Percentiles rank a stretch among this genome's conserved stretches.
Conservation (phyloP, 2,329 filamentous ascomycete species). For the Monilinia fructigena region DNA sequence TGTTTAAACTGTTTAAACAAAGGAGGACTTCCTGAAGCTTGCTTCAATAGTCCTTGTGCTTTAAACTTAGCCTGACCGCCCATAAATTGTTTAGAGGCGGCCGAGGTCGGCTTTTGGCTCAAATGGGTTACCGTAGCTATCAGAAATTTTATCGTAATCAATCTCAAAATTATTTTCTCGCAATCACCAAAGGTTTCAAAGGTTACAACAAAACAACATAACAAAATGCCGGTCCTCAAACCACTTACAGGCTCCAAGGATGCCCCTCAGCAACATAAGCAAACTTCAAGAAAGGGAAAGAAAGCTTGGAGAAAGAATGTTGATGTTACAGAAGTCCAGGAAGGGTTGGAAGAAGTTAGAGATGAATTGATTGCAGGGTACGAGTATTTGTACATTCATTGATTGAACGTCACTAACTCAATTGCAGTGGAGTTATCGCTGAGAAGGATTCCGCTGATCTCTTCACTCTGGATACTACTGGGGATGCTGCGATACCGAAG, state of each 20-base stretch:
- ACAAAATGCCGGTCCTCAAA: constrained; percentile 40
- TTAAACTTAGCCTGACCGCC: constrained; percentile 17
- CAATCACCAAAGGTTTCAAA: constrained; percentile 6
- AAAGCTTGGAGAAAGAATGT: constrained; percentile 99
- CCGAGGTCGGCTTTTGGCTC: constrained; percentile 3
- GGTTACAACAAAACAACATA: constrained; percentile 12
- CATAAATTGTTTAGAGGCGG: constrained; percentile 19
- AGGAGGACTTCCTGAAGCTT: constrained; percentile 13
- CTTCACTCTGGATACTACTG: constrained; percentile 77
- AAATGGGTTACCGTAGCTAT: constrained; percentile 23
- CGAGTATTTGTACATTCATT: constrained; percentile 23
- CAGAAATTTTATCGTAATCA: constrained; percentile 23
- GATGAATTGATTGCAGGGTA: constrained; percentile 91
- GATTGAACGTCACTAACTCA: constrained; percentile 23
- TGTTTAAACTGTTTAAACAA: constrained; percentile 21
- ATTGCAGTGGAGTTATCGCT: constrained; percentile 71
- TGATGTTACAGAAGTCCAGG: constrained; percentile 80
- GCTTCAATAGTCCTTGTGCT: constrained; percentile 3
- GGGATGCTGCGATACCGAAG: constrained; percentile 64
- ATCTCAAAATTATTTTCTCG: constrained; percentile 17
- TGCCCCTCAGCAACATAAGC: constrained; percentile 77
- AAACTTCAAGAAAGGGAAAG: constrained; percentile 94
- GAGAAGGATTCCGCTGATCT: constrained; percentile 82
- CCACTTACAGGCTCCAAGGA: constrained; percentile 47
- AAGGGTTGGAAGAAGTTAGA: constrained; percentile 79